Evolutionary conservation across 1,139 yeast genomes (phyloP), one percentile per base, ranked within the genome.

Genomic region (Saccharomyces hybrid): DNA sequence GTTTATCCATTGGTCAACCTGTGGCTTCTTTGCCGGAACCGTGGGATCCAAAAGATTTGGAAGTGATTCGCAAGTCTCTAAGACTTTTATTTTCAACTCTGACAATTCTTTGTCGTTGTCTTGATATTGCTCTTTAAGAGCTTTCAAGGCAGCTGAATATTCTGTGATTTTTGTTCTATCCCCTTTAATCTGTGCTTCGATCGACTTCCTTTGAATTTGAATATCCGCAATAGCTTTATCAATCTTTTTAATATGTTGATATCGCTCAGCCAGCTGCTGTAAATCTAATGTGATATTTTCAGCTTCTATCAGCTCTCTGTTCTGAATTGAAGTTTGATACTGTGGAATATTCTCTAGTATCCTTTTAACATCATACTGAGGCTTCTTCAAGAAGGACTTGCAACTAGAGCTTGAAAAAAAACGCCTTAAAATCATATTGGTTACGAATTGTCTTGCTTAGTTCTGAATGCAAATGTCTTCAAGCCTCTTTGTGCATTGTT

Each of bases 41-140:
- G 76, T 61, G 0, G 76, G 69, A 55, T 83, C 84, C 1, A 88
- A 70, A 41, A 80, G 67, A 62, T 90, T 90, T 0, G 98, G 98
- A 13, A 90, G 71, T 0, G 78, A 68, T 25, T 83, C 85, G 34
- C 65, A 61, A 2, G 56, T 57, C 4, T 69, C 69, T 28, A 69
- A 68, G 9, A 80, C 61, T 16, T 64, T 61, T 1, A 57, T 55
- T 55, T 82, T 81, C 25, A 76, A 64, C 1, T 64, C 66, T 11
- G 68, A 67, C 25, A 80, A 51, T 20, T 56, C 44, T 11, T 48
- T 46, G n/a, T 57, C 50, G 6, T 57, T 23, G 1, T 44, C 48
- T 27, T 61, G 62, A 49, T 53, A 68, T 47, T 60, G 54, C 20
- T 47, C 53, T 51, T 71, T 73, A 32, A 72, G 56, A 1, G 52